Conservation (phyloP, 768 basidiomycete genomes). For the Leccinum obscurum region DNA sequence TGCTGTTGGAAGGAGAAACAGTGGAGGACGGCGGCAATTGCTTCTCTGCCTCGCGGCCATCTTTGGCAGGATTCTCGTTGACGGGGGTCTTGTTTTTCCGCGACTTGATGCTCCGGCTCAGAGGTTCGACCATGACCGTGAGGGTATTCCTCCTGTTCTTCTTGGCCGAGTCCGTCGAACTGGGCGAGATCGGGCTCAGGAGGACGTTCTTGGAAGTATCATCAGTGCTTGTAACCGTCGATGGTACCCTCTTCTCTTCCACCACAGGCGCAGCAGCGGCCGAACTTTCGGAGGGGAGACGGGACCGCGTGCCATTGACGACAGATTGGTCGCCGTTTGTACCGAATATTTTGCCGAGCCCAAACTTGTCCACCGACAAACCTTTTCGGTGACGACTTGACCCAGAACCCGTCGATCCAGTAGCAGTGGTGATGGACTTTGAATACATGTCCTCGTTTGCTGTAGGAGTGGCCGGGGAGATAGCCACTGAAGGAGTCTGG, state of each 20-base stretch:
- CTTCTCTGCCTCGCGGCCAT: constrained; percentile 40
- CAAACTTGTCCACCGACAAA: constrained; percentile 77
- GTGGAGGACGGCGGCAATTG: constrained; percentile 32
- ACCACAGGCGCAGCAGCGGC: constrained; percentile 20
- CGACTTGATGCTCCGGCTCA: constrained; percentile 49
- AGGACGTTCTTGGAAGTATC: constrained; percentile 32
- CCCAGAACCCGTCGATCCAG: constrained; percentile 39
- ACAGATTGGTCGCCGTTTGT: constrained; percentile 36
- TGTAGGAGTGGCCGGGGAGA: constrained; percentile 46
- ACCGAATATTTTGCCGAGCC: constrained; percentile 73
- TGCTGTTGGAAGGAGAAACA: constrained; percentile 30
- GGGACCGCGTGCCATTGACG: constrained; percentile 37
- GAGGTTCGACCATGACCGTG: constrained; percentile 82
- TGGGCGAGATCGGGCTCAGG: constrained; percentile 37
- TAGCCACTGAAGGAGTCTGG: constrained; percentile 32
- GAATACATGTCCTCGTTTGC: constrained; percentile 31
- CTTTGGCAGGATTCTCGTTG: constrained; percentile 43
- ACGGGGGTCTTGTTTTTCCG: constrained; percentile 37
- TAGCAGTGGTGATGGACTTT: constrained; percentile 29
- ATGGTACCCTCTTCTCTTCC: constrained; percentile 20
- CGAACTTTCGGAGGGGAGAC: constrained; percentile 45
- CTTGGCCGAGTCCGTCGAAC: constrained; percentile 41
- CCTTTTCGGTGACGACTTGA: constrained; percentile 63
- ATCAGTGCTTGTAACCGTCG: constrained; percentile 6
- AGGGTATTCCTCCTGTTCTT: constrained; percentile 78